phyloP scores from a whole-genome alignment of 1,284 basidiomycete genomes.

The Sanguinoderma infundibulare region DNA sequence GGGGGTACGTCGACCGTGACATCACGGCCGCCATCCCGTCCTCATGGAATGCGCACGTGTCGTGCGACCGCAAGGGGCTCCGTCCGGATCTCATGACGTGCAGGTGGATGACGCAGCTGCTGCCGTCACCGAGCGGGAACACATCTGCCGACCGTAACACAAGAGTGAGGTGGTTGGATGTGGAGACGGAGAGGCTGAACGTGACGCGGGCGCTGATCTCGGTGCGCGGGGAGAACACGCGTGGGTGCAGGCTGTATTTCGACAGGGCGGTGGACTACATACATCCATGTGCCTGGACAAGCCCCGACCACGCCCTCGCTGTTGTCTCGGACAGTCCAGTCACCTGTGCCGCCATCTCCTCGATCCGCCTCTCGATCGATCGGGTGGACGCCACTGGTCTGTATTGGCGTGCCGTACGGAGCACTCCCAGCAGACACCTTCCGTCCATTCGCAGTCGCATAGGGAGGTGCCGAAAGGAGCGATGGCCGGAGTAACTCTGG shows the following conservation, averaged over 20 bases:
- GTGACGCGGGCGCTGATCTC: slow-evolving; percentile 40
- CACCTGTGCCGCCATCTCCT: slow-evolving; percentile 51
- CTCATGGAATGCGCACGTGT: slow-evolving; percentile 37
- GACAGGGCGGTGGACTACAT: slow-evolving; percentile 52
- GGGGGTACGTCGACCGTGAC: slow-evolving; percentile 44
- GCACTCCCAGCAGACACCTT: slow-evolving; percentile 18
- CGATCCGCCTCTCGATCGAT: slow-evolving; percentile 38
- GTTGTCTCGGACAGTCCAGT: slow-evolving; percentile 57
- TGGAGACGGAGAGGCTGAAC: slow-evolving; percentile 41
- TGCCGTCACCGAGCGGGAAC: slow-evolving; percentile 38
- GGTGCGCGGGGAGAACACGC: slow-evolving; percentile 57
- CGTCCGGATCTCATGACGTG: slow-evolving; percentile 42
- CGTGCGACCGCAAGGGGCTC: slow-evolving; percentile 22
- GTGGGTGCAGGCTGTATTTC: slow-evolving; percentile 68
- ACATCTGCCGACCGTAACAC: no score
- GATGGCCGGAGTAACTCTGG: slow-evolving; percentile 20
- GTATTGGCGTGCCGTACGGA: slow-evolving; percentile 17
- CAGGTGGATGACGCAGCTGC: slow-evolving; percentile 36
- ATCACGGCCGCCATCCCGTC: slow-evolving; percentile 62
- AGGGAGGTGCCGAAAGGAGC: slow-evolving; percentile 1
- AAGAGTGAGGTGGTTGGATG: slow-evolving; percentile 32
- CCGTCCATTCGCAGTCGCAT: no score
- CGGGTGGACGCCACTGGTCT: slow-evolving; percentile 28
- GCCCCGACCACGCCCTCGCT: slow-evolving; percentile 65
- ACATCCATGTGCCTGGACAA: slow-evolving; percentile 73